Evolutionary conservation across 1,284 basidiomycete species (phyloP).

Genomic region (Cryptococcus neoformans): DNA sequence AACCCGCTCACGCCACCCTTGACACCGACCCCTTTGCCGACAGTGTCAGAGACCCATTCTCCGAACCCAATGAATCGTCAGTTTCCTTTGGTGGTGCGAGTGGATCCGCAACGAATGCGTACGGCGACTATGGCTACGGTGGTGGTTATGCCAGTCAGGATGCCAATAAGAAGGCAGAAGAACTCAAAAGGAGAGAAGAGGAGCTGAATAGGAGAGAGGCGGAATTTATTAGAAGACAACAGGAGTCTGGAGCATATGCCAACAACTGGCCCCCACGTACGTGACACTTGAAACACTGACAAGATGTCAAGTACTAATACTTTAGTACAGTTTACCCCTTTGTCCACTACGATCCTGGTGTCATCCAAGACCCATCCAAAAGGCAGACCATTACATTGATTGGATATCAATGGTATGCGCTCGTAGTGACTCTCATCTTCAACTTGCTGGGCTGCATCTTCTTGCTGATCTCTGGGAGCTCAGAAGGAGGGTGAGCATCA

Average conservation of each 20-base stretch:
- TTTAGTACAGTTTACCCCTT: conserved; percentile 51
- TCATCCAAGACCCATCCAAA: conserved; percentile 71
- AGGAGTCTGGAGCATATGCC: conserved; percentile 32
- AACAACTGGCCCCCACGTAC: conserved; percentile 43
- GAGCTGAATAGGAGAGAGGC: conserved; percentile 27
- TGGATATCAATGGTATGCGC: conserved; percentile 83
- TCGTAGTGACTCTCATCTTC: conserved; percentile 71
- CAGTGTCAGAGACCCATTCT: conserved; percentile 34
- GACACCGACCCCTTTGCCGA: conserved; percentile 38
- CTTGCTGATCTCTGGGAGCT: conserved; percentile 70
- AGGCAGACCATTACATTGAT: conserved; percentile 76
- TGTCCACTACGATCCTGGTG: conserved; percentile 85
- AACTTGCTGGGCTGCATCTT: conserved; percentile 92
- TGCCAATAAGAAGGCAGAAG: conserved; percentile 32
- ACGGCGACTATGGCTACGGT: conserved; percentile 12
- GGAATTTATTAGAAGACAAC: conserved; percentile 29
- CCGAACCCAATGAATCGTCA: conserved; percentile 37
- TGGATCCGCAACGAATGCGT: conserved; percentile 8
- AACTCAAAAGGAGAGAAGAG: conserved; percentile 33
- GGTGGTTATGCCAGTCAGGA: conserved; percentile 8
- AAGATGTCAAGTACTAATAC: too few species aligned
- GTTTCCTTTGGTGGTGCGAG: conserved; percentile 26
- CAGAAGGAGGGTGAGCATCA: conserved; percentile 61
- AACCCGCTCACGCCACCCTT: conserved; percentile 11
- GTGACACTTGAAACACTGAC: too few species aligned